Conservation (phyloP, 2,329 filamentous ascomycete genomes). For the Pseudogymnoascus sp. region DNA sequence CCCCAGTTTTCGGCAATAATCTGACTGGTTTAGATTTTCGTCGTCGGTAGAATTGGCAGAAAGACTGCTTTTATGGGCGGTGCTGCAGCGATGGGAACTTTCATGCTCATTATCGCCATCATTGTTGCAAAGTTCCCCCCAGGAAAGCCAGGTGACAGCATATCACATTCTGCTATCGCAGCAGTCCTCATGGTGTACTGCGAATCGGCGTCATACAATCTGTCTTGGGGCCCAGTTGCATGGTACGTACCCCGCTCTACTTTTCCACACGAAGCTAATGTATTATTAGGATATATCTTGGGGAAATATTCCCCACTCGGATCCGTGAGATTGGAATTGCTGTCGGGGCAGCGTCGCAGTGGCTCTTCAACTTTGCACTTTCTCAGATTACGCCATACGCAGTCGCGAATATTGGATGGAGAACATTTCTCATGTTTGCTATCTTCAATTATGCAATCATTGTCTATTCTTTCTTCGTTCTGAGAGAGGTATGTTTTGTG, state of each 20-base stretch:
- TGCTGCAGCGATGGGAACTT: constrained; percentile 39
- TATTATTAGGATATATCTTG: constrained; percentile 8
- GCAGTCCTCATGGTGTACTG: constrained; percentile 42
- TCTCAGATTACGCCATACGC: constrained; percentile 42
- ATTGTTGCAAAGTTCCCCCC: constrained; percentile 36
- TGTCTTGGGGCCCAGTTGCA: constrained; percentile 42
- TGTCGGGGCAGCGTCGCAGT: constrained; percentile 41
- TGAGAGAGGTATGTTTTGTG: constrained; percentile 41
- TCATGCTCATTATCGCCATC: constrained; percentile 42
- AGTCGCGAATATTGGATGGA: constrained; percentile 39
- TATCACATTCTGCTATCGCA: constrained; percentile 30
- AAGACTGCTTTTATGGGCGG: constrained; percentile 38
- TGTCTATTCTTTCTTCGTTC: constrained; percentile 39
- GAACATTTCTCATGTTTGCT: constrained; percentile 38
- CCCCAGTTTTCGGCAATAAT: neutral
- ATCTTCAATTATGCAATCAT: constrained; percentile 36
- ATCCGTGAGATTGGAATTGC: constrained; percentile 44
- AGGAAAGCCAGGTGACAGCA: constrained; percentile 23
- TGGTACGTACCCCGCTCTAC: constrained; percentile 41
- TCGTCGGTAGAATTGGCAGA: constrained; percentile 40
- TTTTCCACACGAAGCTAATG: neutral
- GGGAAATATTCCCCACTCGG: constrained; percentile 40
- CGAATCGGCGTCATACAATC: constrained; percentile 38
- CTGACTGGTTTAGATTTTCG: constrained; percentile 35
- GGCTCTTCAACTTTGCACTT: constrained; percentile 45